Conservation (phyloP, 805 yeast genomes). For the Lachancea quebecensis region DNA sequence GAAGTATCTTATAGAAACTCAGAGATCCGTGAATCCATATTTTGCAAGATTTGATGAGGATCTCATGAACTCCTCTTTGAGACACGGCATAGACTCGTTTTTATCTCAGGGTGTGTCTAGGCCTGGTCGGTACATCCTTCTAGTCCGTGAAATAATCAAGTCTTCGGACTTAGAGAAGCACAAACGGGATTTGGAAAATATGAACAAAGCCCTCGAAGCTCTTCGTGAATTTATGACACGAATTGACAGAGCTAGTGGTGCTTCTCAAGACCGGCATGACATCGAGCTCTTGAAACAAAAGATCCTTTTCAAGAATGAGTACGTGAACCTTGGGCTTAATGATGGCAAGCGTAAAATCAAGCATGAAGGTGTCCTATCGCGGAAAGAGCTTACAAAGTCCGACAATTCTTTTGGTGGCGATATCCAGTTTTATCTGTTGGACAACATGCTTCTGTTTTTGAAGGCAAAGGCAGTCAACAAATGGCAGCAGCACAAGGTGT, state of each 20-base stretch:
- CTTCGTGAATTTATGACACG: conserved; percentile 68
- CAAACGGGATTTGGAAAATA: conserved; percentile 38
- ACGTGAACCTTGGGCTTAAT: conserved; percentile 75
- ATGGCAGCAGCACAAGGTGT: conserved; percentile 85
- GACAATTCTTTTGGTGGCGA: conserved; percentile 42
- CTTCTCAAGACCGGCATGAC: conserved; percentile 86
- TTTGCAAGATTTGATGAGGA: conserved; percentile 91
- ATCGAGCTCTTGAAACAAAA: conserved; percentile 81
- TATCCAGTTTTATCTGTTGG: conserved; percentile 80
- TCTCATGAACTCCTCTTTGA: conserved; percentile 57
- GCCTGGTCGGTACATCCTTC: conserved; percentile 87
- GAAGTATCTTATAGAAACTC: conserved; percentile 90
- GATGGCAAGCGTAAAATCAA: conserved; percentile 72
- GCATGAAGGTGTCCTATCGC: conserved; percentile 32
- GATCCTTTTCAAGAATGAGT: conserved; percentile 74
- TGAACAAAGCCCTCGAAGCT: conserved; percentile 67
- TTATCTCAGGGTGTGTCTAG: conserved; percentile 93
- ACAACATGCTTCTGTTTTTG: conserved; percentile 79
- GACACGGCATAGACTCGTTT: conserved; percentile 78
- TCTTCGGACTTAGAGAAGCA: conserved; percentile 75
- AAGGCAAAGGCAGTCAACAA: conserved; percentile 81
- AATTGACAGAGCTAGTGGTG: conserved; percentile 81
- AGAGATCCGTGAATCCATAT: conserved; percentile 79
- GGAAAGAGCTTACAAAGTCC: conserved; percentile 28
- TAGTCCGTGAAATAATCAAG: conserved; percentile 76